A percentile compares a stretch with the other conserved stretches of the same genome.
Conservation (phyloP, 176 grass and related monocot genomes). For the Carex scoparia region DNA sequence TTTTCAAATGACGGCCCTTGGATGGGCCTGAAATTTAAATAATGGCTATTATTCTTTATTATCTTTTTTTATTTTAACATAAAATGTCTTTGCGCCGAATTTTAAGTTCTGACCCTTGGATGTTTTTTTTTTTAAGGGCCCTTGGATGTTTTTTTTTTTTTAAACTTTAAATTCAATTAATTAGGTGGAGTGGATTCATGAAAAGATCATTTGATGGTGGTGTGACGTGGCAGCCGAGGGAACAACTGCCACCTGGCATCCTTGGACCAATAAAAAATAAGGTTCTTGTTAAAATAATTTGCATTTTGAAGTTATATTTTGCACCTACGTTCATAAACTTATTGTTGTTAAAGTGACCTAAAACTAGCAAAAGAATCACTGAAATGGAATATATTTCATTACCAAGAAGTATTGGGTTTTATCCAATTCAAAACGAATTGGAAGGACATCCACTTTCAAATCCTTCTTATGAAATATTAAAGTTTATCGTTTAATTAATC, state of each 20-base stretch:
- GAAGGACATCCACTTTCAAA: too few relatives aligned
- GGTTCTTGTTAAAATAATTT: constrained; percentile 1
- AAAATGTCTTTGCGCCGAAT: too few relatives aligned
- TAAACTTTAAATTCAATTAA: background rate
- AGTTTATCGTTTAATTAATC: background rate
- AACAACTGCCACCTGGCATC: constrained; percentile 31
- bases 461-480: background rate
- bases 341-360: too few relatives aligned
- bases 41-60: too few relatives aligned
- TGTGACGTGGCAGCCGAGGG: constrained; percentile 24
- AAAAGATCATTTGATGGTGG: constrained; percentile 35
- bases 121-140: background rate
- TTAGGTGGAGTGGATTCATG: constrained; percentile 38
- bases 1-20: too few relatives aligned
- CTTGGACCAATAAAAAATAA: constrained; percentile 39
- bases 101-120: too few relatives aligned
- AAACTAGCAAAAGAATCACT: too few relatives aligned
- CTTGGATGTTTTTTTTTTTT: background rate
- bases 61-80: too few relatives aligned
- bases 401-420: background rate
- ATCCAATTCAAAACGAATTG: background rate
- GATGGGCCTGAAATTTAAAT: too few relatives aligned
- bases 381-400: too few relatives aligned
- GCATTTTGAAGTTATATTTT: too few relatives aligned
- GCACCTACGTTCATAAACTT: too few relatives aligned